A percentile compares a stretch with the other conserved stretches of the same genome.
phyloP scores from a whole-genome alignment of 352 stramenopile genomes.

The Blastocystis sp. region DNA sequence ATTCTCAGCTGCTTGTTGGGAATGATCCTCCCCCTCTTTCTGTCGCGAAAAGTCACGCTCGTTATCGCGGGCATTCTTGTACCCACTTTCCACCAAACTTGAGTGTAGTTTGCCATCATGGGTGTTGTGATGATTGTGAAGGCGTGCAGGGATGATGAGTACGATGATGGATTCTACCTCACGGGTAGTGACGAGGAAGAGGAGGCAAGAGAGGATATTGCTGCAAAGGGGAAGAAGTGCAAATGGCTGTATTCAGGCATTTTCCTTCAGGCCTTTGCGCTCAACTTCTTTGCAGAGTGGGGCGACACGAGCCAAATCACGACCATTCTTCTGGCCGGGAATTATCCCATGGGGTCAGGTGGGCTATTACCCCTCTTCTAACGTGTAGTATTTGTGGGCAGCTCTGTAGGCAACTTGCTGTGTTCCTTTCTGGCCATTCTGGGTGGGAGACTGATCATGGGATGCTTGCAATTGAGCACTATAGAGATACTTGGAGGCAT shows the following conservation, averaged over 20 bases:
- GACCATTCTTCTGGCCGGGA: constrained; percentile 49
- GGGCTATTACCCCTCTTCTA: not conserved
- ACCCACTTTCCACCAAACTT: not conserved
- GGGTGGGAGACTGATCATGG: not conserved
- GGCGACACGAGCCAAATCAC: constrained; percentile 78
- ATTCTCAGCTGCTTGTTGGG: not conserved
- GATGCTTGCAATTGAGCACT: not conserved
- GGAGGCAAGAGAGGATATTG: not conserved
- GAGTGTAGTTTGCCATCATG: not conserved
- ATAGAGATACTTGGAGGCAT: not conserved
- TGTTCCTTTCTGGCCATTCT: not conserved
- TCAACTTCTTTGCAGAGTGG: constrained; percentile 84
- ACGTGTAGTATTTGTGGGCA: not conserved
- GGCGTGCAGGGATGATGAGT: not conserved
- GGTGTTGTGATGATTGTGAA: not conserved
- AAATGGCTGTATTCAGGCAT: constrained; percentile 4
- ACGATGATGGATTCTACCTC: not conserved
- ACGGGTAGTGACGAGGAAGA: not conserved
- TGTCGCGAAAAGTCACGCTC: not conserved
- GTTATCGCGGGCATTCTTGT: not conserved
- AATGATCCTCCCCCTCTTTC: not conserved
- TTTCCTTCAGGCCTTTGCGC: constrained; percentile 75
- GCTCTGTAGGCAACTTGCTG: not conserved
- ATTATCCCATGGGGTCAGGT: constrained; percentile 19
- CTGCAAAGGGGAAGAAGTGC: not conserved